Evolutionary conservation across 78 protist genomes (phyloP), one percentile per base, ranked within the genome.

Genomic region (Dictyostelium purpureum): DNA sequence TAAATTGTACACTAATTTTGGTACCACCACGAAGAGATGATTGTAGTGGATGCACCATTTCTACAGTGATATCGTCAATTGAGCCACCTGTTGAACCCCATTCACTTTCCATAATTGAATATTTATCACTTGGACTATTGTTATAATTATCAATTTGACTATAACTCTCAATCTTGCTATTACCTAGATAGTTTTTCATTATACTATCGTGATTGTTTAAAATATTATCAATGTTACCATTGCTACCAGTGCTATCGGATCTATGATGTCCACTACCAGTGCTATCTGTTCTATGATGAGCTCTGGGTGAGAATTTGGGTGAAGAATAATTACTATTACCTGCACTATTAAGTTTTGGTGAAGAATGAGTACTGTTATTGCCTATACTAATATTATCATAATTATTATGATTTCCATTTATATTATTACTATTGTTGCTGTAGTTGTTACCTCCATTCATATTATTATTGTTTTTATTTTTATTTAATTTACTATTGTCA

Each of bases 71-170:
- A 73, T 85, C 92, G 37, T 73, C 71, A 42, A 73, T 24, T 11
- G 79, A 37, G 1, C 31, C 35, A 19, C 92, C 92, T 35, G 92
- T 73, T 10, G 92, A 73, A 42, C 74, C 90, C 52, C 69, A 56
- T 6, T 52, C 67, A 0, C 35, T 52, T 16, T 40, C 40, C 76
- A 69, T 69, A 35, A 37, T 73, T 28, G 56, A 40, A 37, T 21
- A 37, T 37, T 31, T 28, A 21, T 40, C 47, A 37, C 28, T 31
- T 26, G 31, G 21, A 33, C 19, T 51, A 2, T 43, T 66, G 47
- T 52, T 47, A 35, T 35, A 12, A 63, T 33, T 16, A 1, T 18
- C 18, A 33, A 28, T n/a, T 19, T 21, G 18, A 40, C 33, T 38
- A n/a, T 3, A 26, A 45, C 33, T 59, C 11, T 40, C 56, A 35